Base-by-base conservation (phyloP, 441 rosid species). In the Melastoma candidum region DNA sequence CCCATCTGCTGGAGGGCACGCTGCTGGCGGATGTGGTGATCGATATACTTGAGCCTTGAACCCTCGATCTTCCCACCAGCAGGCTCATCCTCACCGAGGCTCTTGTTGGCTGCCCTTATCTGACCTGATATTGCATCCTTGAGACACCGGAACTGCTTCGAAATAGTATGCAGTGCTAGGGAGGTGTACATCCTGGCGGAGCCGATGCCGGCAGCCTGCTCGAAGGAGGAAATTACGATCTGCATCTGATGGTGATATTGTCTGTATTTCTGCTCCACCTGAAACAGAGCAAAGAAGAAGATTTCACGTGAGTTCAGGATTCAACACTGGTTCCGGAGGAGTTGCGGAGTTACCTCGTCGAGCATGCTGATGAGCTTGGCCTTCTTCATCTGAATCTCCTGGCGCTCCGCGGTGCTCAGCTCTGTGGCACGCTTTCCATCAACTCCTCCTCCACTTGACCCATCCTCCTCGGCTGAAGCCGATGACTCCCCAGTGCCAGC, bases 161-260 rank as follows among this genome's bases (percentile, higher is more conserved):
- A 83, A 54, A 86, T 77, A 0, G 88, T 81, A 63, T 77, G 71
- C 54, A 83, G 65, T 2, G 88, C 86, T 9, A 79, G 71, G 44
- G 80, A 54, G 1, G 85, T 77, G 71, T 83, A 85, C 1, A 90
- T 48, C 59, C 62, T 74, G 2, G 95, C 85, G 1, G 86, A 72
- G 3, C 82, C 83, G 7, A 70, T 44, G 7, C 90, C 88, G 1
- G 82, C 75, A 0, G 63, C 84, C 61, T 79, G 79, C 73, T 86
- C 88, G 66, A 83, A 86, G 2, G 77, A 70, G 32, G 84, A 63
- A 26, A 66, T 69, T 14, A 73, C 76, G 2, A 65, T 44, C 22
- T 81, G 77, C 82, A 85, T 83, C 60, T 82, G 85, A 39, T 71
- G 70, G 59, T 80, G 72, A 64, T 85, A 85, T 46, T 80, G 81